Evolutionary conservation across 2,329 filamentous ascomycete genomes (phyloP), one percentile per base, ranked within the genome.

Genomic region (Ascosphaera apis): DNA sequence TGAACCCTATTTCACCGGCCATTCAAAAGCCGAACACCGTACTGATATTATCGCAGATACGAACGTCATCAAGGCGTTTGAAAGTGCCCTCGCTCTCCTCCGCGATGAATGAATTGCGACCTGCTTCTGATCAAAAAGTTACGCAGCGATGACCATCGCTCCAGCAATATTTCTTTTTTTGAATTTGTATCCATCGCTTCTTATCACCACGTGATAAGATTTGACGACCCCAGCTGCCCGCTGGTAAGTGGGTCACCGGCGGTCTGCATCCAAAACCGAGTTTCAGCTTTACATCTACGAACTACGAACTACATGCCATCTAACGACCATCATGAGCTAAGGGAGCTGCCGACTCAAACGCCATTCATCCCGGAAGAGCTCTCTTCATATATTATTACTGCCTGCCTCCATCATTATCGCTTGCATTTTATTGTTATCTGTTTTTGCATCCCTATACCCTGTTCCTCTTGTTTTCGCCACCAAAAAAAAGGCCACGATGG

Each of bases 11-110:
- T 36, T 13, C 13, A 15, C 13, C 31, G 41, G 19, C 41, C 30
- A 33, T 17, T 28, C 7, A n/a, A 34, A 15, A 2, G 7, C 19
- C 12, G 4, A 4, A 5, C 23, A 28, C 11, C 9, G 19, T 36
- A 36, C 34, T 23, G 16, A 32, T 21, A 5, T 3, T 25, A n/a
- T 18, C 43, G 41, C 37, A 58, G 58, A 60, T 45, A 42, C 45
- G 36, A 55, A 58, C 40, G 58, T 62, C 27, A 54, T 63, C 11
- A 56, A 55, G 39, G 60, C 60, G n/a, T 63, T 63, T 41, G 54
- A 62, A 40, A 60, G 46, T 41, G 60, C 60, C 13, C 52, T 63
- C 36, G 55, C 54, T n/a, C 47, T 62, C 12, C 46, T 62, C 12
- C 43, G 40, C 13, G 54, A 55, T 36, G 47, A 52, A 38, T 47